Base-by-base conservation (phyloP, 345 rosid species). In the Erysimum cheiranthoides region DNA sequence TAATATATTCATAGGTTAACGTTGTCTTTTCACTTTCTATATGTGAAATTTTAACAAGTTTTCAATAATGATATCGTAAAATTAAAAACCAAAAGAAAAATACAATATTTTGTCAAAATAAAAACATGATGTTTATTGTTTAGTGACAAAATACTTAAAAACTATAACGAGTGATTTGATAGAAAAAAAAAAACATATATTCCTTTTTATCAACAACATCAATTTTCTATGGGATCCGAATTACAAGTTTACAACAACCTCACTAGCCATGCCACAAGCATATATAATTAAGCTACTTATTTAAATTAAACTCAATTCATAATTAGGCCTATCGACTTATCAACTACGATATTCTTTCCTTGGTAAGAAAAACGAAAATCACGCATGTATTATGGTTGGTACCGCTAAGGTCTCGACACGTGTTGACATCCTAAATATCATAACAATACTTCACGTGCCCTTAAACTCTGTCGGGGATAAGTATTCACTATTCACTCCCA, bases 381-480 rank as follows among this genome's bases (percentile, higher is more conserved):
- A 58, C 47, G 78, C 66, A 66, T 31, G 59, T 28, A 45, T 53
- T 27, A 57, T 0, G 21, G 34, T 66, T 43, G 5, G 32, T 8
- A 16, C 58, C 58, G 73, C 30, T 45, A 36, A 36, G 67, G 47
- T 57, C 0, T 2, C 6, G 25, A 66, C 66, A 66, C 51, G 72
- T 47, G 66, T 36, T 16, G 10, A 8, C 49, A 66, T 74, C 61
- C 10, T 27, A 16, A 38, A 5, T 11, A 21, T 30, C 40, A 17
- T 28, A 47, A 13, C 56, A 34, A 57, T 52, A 64, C 4, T 36
- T 57, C 78, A 67, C 73, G 78, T 74, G 78, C 3, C 52, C 34
- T 67, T 16, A 47, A 68, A 13, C 43, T 16, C 4, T 58, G 73
- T 58, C 66, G 61, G 61, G 34, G 73, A 74, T 66, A 74, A 57